Percentiles rank a stretch among this genome's conserved stretches.
Evolutionary conservation across 1,284 basidiomycete species (phyloP).

Genomic region (Vanrija sp.): DNA sequence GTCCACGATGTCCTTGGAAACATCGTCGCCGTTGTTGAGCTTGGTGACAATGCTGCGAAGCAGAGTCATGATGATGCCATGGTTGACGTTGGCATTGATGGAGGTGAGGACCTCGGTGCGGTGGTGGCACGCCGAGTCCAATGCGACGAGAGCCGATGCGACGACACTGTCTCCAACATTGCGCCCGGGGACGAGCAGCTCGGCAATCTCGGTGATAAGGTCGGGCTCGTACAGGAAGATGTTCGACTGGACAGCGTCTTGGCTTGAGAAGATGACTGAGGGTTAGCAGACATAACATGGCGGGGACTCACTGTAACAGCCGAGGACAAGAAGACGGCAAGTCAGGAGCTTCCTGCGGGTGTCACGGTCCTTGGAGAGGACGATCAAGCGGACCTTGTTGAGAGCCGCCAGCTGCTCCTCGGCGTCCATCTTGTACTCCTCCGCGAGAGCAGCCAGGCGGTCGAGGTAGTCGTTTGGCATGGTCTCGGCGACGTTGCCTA

Average conservation of each 20-base stretch:
- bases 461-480: constrained; percentile 40
- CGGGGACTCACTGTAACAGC: constrained; percentile 62
- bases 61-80: constrained; percentile 86
- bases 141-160: constrained; percentile 75
- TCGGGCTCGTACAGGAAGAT: constrained; percentile 91
- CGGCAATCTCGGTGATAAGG: constrained; percentile 78
- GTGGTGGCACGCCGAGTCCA: constrained; percentile 87
- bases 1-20: constrained; percentile 80
- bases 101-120: constrained; percentile 80
- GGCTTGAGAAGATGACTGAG: constrained; percentile 65
- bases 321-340: constrained; percentile 78
- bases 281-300: constrained; percentile 9
- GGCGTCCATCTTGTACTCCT: constrained; percentile 70
- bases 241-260: constrained; percentile 70
- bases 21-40: constrained; percentile 56
- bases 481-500: constrained; percentile 25
- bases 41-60: constrained; percentile 74
- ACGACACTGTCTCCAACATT: constrained; percentile 59
- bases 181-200: constrained; percentile 72
- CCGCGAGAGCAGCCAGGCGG: constrained; percentile 69
- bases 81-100: constrained; percentile 92
- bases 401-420: constrained; percentile 85
- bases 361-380: constrained; percentile 58
- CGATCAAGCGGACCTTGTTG: constrained; percentile 77
- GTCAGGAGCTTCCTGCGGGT: constrained; percentile 76